Base-by-base conservation (phyloP, 805 yeast species). In the Candida vartiovaarae region DNA sequence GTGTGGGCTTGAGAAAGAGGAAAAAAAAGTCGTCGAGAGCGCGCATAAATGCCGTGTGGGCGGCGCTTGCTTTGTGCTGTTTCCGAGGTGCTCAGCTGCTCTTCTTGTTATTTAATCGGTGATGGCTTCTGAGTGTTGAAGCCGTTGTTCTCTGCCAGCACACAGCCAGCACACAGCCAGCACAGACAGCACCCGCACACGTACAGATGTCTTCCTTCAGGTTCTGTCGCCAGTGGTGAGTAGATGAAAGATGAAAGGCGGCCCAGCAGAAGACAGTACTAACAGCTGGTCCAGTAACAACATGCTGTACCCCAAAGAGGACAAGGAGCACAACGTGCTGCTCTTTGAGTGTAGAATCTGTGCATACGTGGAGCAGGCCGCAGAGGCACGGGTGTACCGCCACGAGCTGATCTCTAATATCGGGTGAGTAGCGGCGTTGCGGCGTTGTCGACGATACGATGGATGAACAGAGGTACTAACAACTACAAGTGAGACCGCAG, bases 251-350 rank as follows among this genome's bases (percentile, higher is more conserved):
- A 15, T 15, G 20, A 15, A 23, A 39, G 30, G 11, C 8, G 36
- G 11, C 36, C 6, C 25, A 5, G 11, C 25, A 15, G 26, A 15
- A 6, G 20, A n/a, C 33, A 5, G 10, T 6, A 20, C 33, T 32
- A 32, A 32, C 33, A 9, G 20, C 20, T 15, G 20, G 20, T 15
- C 15, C 38, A 60, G 95, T 77, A 93, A 93, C 75, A 93, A 93
- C 63, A 93, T 93, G 99, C 76, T 93, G 67, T 93, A 93, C 64
- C 99, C 99, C 23, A 80, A 87, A 54, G 99, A 93, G 70, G 98
- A 93, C 62, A 86, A 84, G 59, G 87, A 82, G 46, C 72, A 77
- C 52, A 65, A 59, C 46, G 65, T 75, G 53, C 79, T 93, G 49
- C 70, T 91, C 46, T 93, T 86, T 63, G 90, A 95, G 46, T 93